phyloP scores from a whole-genome alignment of 169 alveolate species.

The Eimeria brunetti region DNA sequence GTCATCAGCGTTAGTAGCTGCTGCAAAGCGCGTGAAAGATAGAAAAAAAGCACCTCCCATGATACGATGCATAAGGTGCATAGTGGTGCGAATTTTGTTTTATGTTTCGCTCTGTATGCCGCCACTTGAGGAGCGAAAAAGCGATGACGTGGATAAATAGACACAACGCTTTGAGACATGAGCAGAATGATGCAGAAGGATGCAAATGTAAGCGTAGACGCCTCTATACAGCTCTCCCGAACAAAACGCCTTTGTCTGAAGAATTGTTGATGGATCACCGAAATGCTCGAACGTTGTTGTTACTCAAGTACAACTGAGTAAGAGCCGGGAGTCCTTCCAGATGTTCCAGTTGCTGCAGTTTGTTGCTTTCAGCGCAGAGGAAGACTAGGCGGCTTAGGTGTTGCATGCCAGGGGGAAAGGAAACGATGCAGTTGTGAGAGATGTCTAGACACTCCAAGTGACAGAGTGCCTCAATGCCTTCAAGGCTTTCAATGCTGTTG shows the following conservation, averaged over 20 bases:
- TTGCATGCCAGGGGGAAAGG: slow-evolving; percentile 59
- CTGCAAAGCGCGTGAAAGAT: not conserved
- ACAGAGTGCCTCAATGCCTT: slow-evolving; percentile 53
- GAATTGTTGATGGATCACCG: slow-evolving; percentile 1
- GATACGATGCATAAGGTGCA: not conserved
- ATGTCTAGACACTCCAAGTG: slow-evolving; percentile 65
- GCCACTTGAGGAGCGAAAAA: not conserved
- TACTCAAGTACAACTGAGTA: slow-evolving; percentile 53
- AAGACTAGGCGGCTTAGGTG: slow-evolving; percentile 45
- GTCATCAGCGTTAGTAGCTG: not conserved
- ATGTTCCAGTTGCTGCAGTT: slow-evolving; percentile 57
- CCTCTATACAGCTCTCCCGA: not conserved
- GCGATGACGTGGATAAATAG: not conserved
- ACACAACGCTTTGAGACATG: too few species aligned
- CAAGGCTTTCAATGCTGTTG: slow-evolving; percentile 36
- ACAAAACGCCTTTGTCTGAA: not conserved
- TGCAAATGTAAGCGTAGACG: not conserved
- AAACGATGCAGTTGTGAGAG: slow-evolving; percentile 40
- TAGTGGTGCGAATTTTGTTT: not conserved
- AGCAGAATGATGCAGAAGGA: not conserved
- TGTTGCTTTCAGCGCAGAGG: slow-evolving; percentile 68
- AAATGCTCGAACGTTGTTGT: slow-evolving; percentile 49
- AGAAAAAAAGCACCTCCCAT: not conserved
- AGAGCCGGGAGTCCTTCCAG: slow-evolving; percentile 62
- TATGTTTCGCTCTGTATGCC: not conserved